These are phyloP conservation scores for Helotiales sp. DNA, from an alignment of 2,329 filamentous ascomycete genomes.

Conservation along the genomic window DNA sequence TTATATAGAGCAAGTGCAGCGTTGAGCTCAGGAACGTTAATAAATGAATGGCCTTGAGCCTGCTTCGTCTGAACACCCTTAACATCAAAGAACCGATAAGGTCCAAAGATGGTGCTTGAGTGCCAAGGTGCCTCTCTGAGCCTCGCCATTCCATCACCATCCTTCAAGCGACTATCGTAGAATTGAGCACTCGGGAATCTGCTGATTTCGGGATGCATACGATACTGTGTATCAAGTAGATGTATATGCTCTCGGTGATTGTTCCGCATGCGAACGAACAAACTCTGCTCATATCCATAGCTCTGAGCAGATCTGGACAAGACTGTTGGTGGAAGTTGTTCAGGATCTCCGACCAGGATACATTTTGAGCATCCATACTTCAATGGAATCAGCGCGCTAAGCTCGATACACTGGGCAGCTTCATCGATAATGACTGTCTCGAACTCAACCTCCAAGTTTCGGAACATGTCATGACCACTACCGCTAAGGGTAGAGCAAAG, in stretches of 20 bases:
- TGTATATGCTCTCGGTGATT: slow-evolving; percentile 88
- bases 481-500: slow-evolving; percentile 94
- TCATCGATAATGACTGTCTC: slow-evolving; percentile 99
- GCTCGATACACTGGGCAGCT: slow-evolving; percentile 95
- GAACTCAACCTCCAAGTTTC: slow-evolving; percentile 90
- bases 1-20: slow-evolving; percentile 85
- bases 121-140: slow-evolving; percentile 86
- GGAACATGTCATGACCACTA: slow-evolving; percentile 96
- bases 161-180: slow-evolving; percentile 83
- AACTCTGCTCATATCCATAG: slow-evolving; percentile 94
- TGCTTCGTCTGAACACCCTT: slow-evolving; percentile 81
- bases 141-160: slow-evolving; percentile 79
- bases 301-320: slow-evolving; percentile 88
- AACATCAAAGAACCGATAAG: slow-evolving; percentile 97
- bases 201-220: slow-evolving; percentile 98
- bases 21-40: slow-evolving; percentile 85
- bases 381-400: slow-evolving; percentile 92
- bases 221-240: slow-evolving; percentile 95
- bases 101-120: slow-evolving; percentile 73
- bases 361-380: slow-evolving; percentile 98
- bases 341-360: slow-evolving; percentile 95
- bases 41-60: slow-evolving; percentile 81
- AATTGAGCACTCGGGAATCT: slow-evolving; percentile 87
- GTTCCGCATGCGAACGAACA: slow-evolving; percentile 97
- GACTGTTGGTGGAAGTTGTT: slow-evolving; percentile 94